Evolutionary conservation across 2,329 filamentous ascomycete species (phyloP), one percentile per base, ranked within the genome.

Genomic region (Colletotrichum costaricense): DNA sequence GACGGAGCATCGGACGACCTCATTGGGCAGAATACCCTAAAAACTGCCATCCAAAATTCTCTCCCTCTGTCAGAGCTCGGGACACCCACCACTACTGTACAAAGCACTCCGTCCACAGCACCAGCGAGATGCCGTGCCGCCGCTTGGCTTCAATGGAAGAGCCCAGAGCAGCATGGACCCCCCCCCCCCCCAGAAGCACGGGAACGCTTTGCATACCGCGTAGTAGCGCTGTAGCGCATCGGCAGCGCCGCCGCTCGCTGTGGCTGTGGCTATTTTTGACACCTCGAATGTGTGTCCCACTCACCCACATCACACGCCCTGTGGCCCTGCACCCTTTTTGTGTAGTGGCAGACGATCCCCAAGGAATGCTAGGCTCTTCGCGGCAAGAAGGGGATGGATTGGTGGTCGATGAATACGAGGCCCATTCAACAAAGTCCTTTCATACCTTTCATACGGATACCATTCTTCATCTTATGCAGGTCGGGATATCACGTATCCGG

Each of bases 181-280:
- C 46, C 46, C 22, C 28, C 28, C 28, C 26, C 26, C 33, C 24
- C 11, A 19, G 38, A 49, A 28, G 22, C 59, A 16, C 5, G 16
- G 38, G 26, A 63, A 63, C 59, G 46, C 52, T 30, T 63, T 42
- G 38, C 16, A 42, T 42, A 19, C 3, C 6, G 33, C 33, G 33
- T 35, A 35, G 33, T 35, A 35, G 33, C 11, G 33, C 33, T 35
- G 38, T 42, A 19, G 52, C 63, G 63, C 56, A 64, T 65, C 66
- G 67, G 70, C 70, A 65, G 54, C 67, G 33, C 70, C 70, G 70
- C 58, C 35, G 59, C 38, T 54, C 49, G 55, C 57, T 54, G 65
- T 73, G 67, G 71, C 67, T 73, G 71, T 73, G 67, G 35, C 71
- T 73, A 73, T 73, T 73, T 73, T 73, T 73, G 71, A 69, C 59